Base-by-base conservation (phyloP, 495 filamentous ascomycete genomes). In the Bathelium albidoporum region DNA sequence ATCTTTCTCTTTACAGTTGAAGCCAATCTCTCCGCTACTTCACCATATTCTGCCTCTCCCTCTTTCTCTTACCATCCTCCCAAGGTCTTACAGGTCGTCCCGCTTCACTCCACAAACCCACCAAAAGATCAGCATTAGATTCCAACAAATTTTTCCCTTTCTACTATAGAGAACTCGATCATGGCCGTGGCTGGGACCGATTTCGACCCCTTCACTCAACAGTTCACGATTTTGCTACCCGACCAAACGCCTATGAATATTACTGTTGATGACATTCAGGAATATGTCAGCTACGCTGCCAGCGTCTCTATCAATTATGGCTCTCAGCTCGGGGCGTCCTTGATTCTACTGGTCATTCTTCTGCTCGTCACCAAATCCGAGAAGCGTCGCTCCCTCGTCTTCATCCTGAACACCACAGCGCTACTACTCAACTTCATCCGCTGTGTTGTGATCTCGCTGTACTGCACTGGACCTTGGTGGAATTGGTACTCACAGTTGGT, bases 281-380 rank as follows among this genome's bases (percentile, higher is more conserved):
- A 62, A 9, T 75, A 81, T 61, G 72, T 80, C 66, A 65, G 68
- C 62, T 82, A 84, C 71, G 77, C 78, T 66, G 69, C 83, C 55
- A 76, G 79, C 20, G 73, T 80, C 49, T 77, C 79, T 72, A 85
- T 91, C 82, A 87, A 85, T 72, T 91, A 85, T 69, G 85, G 82
- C 52, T 71, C 77, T 32, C 89, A 95, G 71, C 78, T 91, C 60
- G 91, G 91, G 32, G 87, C 88, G n/a, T 83, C 82, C 32, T 64
- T 87, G 64, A 70, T 88, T 26, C 83, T 92, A 62, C 75, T 91
- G 24, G 65, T 88, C 44, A 77, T 89, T 24, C 74, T 93, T 0
- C 73, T 86, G 18, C 75, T 89, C 18, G 71, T 90, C 66, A 89
- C 87, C 24, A 80, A 76, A 59, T 72, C 74, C 16, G 81, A 85